phyloP scores from a whole-genome alignment of 257 asterid species.

The Nicotiana tomentosiformis region DNA sequence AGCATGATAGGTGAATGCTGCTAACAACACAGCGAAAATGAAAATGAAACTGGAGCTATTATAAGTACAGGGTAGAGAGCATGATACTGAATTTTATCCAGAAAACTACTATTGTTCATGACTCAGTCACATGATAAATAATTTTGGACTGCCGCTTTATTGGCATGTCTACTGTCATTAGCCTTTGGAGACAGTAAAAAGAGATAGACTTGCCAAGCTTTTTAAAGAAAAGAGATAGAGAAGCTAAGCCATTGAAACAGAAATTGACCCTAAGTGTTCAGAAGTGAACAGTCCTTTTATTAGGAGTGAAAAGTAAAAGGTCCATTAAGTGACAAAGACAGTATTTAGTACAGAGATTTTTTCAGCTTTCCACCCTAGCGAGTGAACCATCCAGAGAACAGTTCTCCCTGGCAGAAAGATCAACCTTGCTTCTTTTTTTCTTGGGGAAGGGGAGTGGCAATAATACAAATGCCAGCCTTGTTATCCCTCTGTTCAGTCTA shows the following conservation, averaged over 20 bases:
- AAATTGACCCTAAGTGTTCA: background rate
- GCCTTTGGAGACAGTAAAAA: background rate
- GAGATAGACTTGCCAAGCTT: background rate
- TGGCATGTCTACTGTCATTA: background rate
- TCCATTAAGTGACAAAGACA: background rate
- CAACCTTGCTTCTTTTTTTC: too few species aligned
- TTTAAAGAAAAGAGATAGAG: background rate
- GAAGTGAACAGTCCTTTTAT: background rate
- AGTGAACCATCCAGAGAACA: background rate
- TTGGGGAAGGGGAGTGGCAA: too few species aligned
- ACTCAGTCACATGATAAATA: background rate
- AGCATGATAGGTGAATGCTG: background rate
- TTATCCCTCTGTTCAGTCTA: background rate
- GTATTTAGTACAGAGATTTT: background rate
- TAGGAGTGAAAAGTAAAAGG: background rate
- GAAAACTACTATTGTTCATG: background rate
- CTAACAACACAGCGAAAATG: background rate
- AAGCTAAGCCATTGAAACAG: background rate
- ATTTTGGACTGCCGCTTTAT: background rate
- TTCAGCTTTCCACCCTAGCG: background rate
- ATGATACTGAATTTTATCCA: background rate
- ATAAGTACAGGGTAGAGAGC: background rate
- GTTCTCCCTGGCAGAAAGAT: background rate
- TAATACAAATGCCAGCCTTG: background rate
- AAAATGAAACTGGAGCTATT: background rate